Conservation (phyloP, 805 yeast genomes). For the Candida tallmaniae region DNA sequence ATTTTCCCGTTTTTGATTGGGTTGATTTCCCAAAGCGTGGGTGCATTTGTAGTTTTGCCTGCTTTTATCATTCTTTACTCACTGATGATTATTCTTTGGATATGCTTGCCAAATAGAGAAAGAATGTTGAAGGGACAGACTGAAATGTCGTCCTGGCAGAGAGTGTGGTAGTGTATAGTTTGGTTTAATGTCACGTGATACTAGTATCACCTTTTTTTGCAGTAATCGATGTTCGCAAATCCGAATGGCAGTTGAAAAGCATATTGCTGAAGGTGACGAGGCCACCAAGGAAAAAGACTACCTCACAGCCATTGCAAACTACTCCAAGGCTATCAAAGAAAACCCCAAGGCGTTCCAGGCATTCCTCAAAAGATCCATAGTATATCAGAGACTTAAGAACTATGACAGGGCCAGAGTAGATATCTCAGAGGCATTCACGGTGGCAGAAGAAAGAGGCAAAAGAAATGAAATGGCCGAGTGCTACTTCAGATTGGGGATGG, state of each 20-base stretch:
- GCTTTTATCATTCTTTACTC: constrained; percentile 35
- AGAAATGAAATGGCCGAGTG: constrained; percentile 44
- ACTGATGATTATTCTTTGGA: constrained; percentile 23
- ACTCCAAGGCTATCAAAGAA: constrained; percentile 37
- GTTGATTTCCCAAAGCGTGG: constrained; percentile 40
- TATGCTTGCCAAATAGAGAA: constrained; percentile 14
- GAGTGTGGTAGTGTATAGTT: constrained; percentile 13
- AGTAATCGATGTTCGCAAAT: background rate
- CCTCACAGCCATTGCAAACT: constrained; percentile 39
- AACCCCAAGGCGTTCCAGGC: constrained; percentile 46
- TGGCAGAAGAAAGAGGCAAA: constrained; percentile 45
- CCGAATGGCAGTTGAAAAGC: constrained; percentile 34
- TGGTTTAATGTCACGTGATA: too few species aligned
- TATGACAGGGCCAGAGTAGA: constrained; percentile 46
- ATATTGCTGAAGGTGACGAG: constrained; percentile 33
- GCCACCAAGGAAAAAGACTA: constrained; percentile 30
- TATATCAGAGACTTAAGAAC: constrained; percentile 43
- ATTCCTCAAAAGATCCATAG: constrained; percentile 44
- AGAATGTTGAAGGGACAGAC: constrained; percentile 8
- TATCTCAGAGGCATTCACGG: constrained; percentile 39
- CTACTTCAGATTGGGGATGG: constrained; percentile 46
- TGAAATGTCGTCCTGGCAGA: constrained; percentile 10
- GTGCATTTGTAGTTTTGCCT: constrained; percentile 49
- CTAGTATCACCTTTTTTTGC: too few species aligned
- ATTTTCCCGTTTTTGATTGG: constrained; percentile 52